Conservation (phyloP, 805 yeast genomes). For the Debaryomyces tyrocola region DNA sequence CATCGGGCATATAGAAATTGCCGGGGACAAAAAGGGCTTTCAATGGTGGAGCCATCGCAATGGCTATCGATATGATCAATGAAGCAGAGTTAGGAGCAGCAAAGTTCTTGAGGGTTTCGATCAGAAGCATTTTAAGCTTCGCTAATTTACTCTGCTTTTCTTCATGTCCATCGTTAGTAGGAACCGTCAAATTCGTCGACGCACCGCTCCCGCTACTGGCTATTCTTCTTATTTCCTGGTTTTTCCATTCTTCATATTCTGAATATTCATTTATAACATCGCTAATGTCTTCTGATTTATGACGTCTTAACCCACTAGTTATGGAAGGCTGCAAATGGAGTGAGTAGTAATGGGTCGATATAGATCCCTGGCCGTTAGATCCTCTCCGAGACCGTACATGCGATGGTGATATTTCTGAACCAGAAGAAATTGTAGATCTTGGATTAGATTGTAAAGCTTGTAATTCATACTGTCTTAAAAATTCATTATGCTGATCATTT, state of each 20-base stretch:
- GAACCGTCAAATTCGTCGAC: neutral
- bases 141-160: neutral
- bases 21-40: conserved; percentile 51
- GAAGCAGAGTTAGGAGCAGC: conserved; percentile 71
- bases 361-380: conserved; percentile 6
- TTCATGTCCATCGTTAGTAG: neutral
- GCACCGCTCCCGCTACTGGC: neutral
- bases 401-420: conserved; percentile 7
- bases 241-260: conserved; percentile 38
- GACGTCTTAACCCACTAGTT: conserved; percentile 22
- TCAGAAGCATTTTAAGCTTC: conserved; percentile 3
- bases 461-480: conserved; percentile 13
- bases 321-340: conserved; percentile 18
- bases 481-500: conserved; percentile 20
- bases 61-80: conserved; percentile 59
- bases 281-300: conserved; percentile 31
- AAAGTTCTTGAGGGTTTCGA: conserved; percentile 46
- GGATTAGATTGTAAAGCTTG: conserved; percentile 8
- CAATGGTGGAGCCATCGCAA: conserved; percentile 87
- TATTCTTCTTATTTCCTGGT: conserved; percentile 16
- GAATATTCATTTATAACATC: conserved; percentile 48
- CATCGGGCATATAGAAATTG: conserved; percentile 52
- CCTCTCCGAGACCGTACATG: conserved; percentile 2
- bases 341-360: conserved; percentile 12
- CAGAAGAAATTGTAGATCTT: conserved; percentile 8